phyloP scores from a whole-genome alignment of 2,329 filamentous ascomycete species.

The Cladophialophora bantiana region DNA sequence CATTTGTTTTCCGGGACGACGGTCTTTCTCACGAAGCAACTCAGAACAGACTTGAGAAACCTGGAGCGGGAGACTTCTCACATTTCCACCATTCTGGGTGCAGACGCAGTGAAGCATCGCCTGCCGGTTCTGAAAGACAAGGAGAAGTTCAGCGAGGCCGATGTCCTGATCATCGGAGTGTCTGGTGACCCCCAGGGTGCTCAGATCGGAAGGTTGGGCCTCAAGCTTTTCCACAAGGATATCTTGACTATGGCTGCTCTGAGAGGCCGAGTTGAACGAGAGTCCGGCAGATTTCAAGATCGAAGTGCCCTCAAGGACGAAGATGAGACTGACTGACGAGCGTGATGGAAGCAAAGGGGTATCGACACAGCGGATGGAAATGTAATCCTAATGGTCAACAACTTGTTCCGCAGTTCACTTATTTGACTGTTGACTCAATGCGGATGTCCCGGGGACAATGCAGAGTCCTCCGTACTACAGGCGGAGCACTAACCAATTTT shows the following conservation, averaged over 20 bases:
- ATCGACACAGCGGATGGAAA: neutral
- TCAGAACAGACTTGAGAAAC: constrained; percentile 46
- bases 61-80: constrained; percentile 26
- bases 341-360: neutral
- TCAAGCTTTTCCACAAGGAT: constrained; percentile 52
- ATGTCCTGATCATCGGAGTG: constrained; percentile 49
- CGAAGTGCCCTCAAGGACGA: constrained; percentile 26
- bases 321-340: neutral
- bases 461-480: neutral
- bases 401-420: neutral
- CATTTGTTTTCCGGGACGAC: constrained; percentile 37
- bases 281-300: constrained; percentile 31
- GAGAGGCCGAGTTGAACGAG: constrained; percentile 50
- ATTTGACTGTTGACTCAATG: neutral
- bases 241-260: constrained; percentile 54
- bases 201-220: constrained; percentile 44
- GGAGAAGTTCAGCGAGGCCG: constrained; percentile 24
- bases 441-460: neutral
- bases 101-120: constrained; percentile 27
- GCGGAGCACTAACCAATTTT: neutral
- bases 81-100: constrained; percentile 32
- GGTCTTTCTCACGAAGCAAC: constrained; percentile 50
- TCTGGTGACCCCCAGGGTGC: constrained; percentile 48
- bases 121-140: constrained; percentile 34
- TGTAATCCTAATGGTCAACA: neutral